phyloP scores from a whole-genome alignment of 1,284 basidiomycete species.

The Amylostereum chailletii region DNA sequence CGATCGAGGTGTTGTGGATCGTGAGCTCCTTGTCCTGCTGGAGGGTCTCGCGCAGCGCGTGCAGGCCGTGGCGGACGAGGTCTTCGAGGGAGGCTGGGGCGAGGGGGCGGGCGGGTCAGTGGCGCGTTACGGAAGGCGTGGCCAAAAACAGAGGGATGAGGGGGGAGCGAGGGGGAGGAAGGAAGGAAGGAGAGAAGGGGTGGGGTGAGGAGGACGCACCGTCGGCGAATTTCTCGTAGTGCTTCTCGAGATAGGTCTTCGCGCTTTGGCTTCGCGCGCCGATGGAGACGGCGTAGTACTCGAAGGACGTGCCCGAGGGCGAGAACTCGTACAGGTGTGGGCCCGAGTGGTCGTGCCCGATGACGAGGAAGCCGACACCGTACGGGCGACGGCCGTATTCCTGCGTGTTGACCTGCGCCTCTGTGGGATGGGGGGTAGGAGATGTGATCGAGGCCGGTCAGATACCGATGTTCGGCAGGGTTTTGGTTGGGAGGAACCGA shows the following conservation, averaged over 20 bases:
- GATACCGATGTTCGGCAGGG: neutral
- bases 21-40: constrained; percentile 97
- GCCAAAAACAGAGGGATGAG: neutral
- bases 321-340: constrained; percentile 99
- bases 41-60: constrained; percentile 88
- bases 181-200: neutral
- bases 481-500: no score
- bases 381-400: constrained; percentile 97
- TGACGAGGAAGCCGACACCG: constrained; percentile 97
- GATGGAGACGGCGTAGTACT: constrained; percentile 98
- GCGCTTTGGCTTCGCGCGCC: constrained; percentile 96
- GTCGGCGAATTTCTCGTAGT: constrained; percentile 81
- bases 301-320: constrained; percentile 94
- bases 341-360: constrained; percentile 90
- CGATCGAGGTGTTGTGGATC: constrained; percentile 86
- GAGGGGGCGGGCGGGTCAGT: no score
- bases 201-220: constrained; percentile 44
- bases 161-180: neutral
- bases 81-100: constrained; percentile 70
- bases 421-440: constrained; percentile 30
- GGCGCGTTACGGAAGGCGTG: no score
- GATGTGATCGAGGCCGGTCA: constrained; percentile 5
- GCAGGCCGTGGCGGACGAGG: constrained; percentile 85
- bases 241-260: constrained; percentile 96
- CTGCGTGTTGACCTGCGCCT: constrained; percentile 98